Conservation (phyloP, 768 basidiomycete genomes). For the Lactarius hatsudake region DNA sequence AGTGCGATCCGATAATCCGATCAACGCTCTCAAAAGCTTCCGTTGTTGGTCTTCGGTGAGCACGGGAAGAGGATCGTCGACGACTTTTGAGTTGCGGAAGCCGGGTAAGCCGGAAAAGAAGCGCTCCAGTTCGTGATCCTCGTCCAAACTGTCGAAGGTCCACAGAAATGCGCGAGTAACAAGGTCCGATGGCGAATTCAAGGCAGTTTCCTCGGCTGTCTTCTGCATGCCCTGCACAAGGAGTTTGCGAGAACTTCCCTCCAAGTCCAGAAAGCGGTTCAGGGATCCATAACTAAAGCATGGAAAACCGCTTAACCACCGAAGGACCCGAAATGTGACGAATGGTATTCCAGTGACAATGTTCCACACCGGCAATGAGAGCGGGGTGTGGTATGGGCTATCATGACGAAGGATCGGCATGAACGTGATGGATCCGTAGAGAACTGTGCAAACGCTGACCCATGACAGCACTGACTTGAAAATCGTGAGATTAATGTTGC, state of each 20-base stretch:
- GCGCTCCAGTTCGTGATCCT: background rate
- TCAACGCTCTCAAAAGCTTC: background rate
- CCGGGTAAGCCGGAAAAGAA: background rate
- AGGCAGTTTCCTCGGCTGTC: background rate
- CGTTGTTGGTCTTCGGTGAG: background rate
- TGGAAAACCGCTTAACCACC: too few species aligned
- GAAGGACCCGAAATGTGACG: too few species aligned
- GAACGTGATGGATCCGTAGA: too few species aligned
- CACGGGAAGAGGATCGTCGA: background rate
- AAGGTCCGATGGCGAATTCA: background rate
- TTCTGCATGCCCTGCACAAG: background rate
- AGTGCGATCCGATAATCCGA: background rate
- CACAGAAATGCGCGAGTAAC: background rate
- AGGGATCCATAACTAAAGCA: too few species aligned
- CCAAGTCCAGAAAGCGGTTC: background rate
- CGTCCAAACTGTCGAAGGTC: background rate
- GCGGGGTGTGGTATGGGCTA: too few species aligned
- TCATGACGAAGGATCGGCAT: too few species aligned
- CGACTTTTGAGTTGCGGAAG: background rate
- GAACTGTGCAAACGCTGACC: too few species aligned
- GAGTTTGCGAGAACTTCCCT: background rate
- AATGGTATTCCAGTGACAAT: too few species aligned
- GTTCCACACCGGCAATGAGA: too few species aligned
- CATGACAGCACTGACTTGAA: too few species aligned
- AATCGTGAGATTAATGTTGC: too few species aligned